These are phyloP conservation scores for Paramarasmius palmivorus DNA, from an alignment of 1,284 basidiomycete genomes.

Conservation along the genomic window DNA sequence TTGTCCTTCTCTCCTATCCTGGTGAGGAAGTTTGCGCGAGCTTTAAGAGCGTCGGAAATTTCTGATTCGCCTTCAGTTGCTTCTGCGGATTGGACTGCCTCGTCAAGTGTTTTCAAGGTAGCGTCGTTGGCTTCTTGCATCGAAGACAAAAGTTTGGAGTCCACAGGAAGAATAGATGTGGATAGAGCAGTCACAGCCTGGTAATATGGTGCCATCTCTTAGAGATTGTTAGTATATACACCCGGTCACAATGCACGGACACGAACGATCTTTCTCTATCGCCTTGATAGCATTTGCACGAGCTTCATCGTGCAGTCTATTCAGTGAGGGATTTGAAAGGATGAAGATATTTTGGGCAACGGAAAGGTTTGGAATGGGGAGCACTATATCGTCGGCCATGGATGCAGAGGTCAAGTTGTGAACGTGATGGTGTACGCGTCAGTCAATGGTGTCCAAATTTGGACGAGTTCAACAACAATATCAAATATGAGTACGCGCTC, in stretches of 20 bases:
- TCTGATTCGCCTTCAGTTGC: conserved; percentile 94
- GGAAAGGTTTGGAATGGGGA: conserved; percentile 84
- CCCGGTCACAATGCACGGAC: conserved; percentile 9
- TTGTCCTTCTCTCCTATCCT: conserved; percentile 91
- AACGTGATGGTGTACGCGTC: conserved; percentile 14
- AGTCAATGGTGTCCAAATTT: conserved; percentile 6
- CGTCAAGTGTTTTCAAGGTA: conserved; percentile 78
- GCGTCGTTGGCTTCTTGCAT: conserved; percentile 80
- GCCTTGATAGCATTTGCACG: conserved; percentile 69
- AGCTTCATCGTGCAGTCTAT: conserved; percentile 68
- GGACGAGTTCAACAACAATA: no score
- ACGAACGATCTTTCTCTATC: conserved; percentile 84
- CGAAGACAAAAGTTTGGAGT: conserved; percentile 60
- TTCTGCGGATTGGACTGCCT: conserved; percentile 82
- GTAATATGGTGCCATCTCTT: conserved; percentile 87
- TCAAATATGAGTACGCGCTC: no score
- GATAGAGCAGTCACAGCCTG: conserved; percentile 50
- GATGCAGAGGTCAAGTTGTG: conserved; percentile 14
- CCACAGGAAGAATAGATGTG: conserved; percentile 42
- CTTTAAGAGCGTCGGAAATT: conserved; percentile 84
- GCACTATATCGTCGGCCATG: conserved; percentile 85
- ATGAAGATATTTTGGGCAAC: conserved; percentile 80
- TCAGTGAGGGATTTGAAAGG: conserved; percentile 62
- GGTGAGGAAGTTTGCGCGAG: conserved; percentile 86
- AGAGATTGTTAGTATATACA: not conserved